Evolutionary conservation across 2,329 filamentous ascomycete species (phyloP), one percentile per base, ranked within the genome.

Genomic region (Cryoendolithus antarcticus): DNA sequence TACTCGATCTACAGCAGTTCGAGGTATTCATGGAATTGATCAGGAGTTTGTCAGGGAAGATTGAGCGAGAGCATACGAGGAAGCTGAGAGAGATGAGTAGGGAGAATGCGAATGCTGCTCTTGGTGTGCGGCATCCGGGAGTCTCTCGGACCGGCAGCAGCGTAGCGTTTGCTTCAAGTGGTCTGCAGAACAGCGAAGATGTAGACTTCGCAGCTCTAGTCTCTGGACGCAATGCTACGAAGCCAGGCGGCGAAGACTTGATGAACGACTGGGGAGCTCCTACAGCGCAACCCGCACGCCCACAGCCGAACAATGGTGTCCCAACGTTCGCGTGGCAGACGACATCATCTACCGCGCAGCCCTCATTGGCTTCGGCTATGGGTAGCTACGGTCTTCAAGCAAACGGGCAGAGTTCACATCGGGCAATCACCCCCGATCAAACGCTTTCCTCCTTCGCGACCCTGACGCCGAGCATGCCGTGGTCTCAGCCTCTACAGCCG

Each of bases 171-270:
- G 43, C 45, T 19, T 45, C 71, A n/a, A 27, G 7, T 27, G 77
- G 77, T 19, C 48, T 65, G 32, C 72, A 66, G 2, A 71, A 61
- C n/a, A 66, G 66, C n/a, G 70, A 65, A 9, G 71, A 82, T 35
- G 74, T 82, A 42, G 86, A 93, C 54, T 98, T 96, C 54, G 88
- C 94, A 58, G 75, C 75, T 2, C 75, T 98, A 2, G 88, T 98
- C 37, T 86, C 93, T 53, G 89, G 89, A 6, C 76, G 74, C 40
- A 65, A 69, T n/a, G 34, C 62, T 54, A 21, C 60, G 55, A 41
- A 51, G 35, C 48, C 52, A 10, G 54, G 55, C 9, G 54, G 53
- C 35, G 24, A 27, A 6, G 61, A 67, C 34, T 42, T 58, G 28
- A 62, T 67, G 45, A 64, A 65, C 43, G 54, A 64, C 35, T 69